Conservation (phyloP, 495 filamentous ascomycete species). For the Lasiosphaeriaceae sp. region DNA sequence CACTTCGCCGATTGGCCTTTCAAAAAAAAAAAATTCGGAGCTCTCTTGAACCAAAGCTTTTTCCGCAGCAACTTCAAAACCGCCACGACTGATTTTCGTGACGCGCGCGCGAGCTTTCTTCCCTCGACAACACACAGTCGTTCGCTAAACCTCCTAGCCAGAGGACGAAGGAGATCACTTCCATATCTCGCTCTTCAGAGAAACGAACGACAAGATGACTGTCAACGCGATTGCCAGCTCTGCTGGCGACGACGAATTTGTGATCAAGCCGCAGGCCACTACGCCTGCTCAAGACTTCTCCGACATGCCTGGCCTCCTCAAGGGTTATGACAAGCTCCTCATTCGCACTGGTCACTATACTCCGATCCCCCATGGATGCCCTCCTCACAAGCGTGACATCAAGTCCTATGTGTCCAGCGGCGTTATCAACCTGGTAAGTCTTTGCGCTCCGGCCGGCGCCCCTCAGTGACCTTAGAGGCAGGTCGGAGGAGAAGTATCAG, state of each 20-base stretch:
- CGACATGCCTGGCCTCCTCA: constrained; percentile 84
- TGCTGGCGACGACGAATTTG: constrained; percentile 42
- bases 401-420: constrained; percentile 94
- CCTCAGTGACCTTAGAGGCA: background rate
- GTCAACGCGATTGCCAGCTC: background rate
- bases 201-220: constrained; percentile 11
- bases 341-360: constrained; percentile 90
- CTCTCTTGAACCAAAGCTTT: too few species aligned
- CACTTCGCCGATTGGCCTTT: too few species aligned
- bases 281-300: constrained; percentile 70
- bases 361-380: constrained; percentile 83
- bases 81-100: too few species aligned
- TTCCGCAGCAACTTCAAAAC: too few species aligned
- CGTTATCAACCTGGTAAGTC: constrained; percentile 69
- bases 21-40: too few species aligned
- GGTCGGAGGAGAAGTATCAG: background rate
- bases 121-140: too few species aligned
- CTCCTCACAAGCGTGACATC: constrained; percentile 83
- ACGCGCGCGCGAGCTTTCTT: too few species aligned
- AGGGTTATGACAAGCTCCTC: constrained; percentile 83
- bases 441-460: background rate
- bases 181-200: background rate
- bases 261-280: constrained; percentile 80
- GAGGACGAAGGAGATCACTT: too few species aligned
- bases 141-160: too few species aligned